Evolutionary conservation across 2,329 filamentous ascomycete genomes (phyloP), one percentile per base, ranked within the genome.

Genomic region (Aspergillus ruber): DNA sequence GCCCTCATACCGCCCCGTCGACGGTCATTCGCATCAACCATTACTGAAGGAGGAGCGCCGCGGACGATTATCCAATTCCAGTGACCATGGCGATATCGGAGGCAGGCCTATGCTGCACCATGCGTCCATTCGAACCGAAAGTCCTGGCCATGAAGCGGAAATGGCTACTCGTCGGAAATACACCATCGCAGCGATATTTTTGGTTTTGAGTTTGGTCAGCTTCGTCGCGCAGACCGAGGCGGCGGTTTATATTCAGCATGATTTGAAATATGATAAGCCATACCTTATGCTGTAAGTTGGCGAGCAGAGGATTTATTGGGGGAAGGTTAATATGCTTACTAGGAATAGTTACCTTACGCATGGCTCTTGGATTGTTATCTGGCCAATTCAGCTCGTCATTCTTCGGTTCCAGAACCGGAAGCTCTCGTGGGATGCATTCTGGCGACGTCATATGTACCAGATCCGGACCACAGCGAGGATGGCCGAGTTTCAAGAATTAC

Each of bases 221-320:
- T 98, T 98, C 66, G 88, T 89, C 42, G 76, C 95, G 5, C 93
- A 98, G 78, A 97, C 93, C 3, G 91, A 97, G 75, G 89, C 95
- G 46, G 91, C 90, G 9, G 84, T 94, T 8, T 90, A 96, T 71
- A 93, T 98, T 51, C 91, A 97, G 73, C 85, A 91, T 66, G 84
- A 93, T 50, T 72, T 96, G 54, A 83, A 86, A 54, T 98, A 93
- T 93, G 82, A 94, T 72, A 98, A 98, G 74, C 88, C 93, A n/a
- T 98, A 96, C 74, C 95, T 89, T 76, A 98, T 98, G 93, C 82
- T 98, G 77, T 96, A 73, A 73, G 69, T 70, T 50, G 35, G 42
- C 35, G 7, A 29, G 10, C 12, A 29, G 7, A 29, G 10, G 12
- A 29, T 4, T 10, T 0, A 10, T 20, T 12, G 10, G 18, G 17